Evolutionary conservation across 2,329 filamentous ascomycete genomes (phyloP), one percentile per base, ranked within the genome.

Genomic region (Trichophyton benhamiae): DNA sequence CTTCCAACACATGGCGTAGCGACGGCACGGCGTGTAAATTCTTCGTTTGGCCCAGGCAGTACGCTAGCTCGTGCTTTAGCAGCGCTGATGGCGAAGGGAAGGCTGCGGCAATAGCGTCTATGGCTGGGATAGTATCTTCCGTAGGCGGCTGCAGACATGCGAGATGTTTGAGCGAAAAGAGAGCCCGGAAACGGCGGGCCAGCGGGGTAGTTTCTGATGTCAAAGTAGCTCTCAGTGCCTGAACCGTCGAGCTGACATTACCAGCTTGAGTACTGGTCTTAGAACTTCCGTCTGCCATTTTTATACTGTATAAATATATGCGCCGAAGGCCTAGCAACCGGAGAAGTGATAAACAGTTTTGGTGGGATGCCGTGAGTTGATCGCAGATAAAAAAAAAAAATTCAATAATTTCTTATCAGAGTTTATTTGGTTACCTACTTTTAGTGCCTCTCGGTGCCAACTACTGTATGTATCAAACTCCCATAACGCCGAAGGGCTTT

Each of bases 101-200:
- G 1, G 81, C 92, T 6, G 91, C 90, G 1, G 92, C 91, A 68
- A 99, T 99, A 48, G 94, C 91, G 66, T 85, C 76, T 67, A 87
- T 84, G 17, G 87, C 83, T 48, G 85, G 84, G 6, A 85, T 77
- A 0, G 81, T 82, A 66, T 84, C 76, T 48, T 78, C 73, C 30
- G 79, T 83, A 0, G 82, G 75, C 8, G 82, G 82, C 42, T 81
- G 74, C 66, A 86, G 83, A 62, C 83, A 86, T 57, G 94, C 92
- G 63, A 97, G 79, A 74, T 97, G 89, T 79, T 99, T 99, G 63
- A 99, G 85, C 17, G 92, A 96, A 79, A 99, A 99, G 68, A 99
- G 88, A 49, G 94, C 92, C 69, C 94, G 90, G 77, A 97, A 99
- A 65, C 94, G 90, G 65, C 89, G 82, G 44, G 91, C 87, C 60